Conservation (phyloP, 148 eudicot species). For the Polygonum aviculare region DNA sequence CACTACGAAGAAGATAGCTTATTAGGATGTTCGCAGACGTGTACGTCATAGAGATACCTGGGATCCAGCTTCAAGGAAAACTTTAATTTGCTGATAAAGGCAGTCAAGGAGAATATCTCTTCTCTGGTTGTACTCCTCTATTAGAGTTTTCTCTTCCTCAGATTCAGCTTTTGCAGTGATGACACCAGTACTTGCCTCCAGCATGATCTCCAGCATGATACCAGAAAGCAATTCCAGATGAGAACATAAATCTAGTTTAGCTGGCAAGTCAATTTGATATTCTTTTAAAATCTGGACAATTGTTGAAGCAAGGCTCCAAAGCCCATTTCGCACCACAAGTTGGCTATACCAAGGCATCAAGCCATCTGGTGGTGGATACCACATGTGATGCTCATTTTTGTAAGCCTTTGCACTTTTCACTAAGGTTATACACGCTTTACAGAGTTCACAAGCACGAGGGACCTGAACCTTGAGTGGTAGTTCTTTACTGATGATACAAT, state of each 20-base stretch:
- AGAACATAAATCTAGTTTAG: constrained; percentile 51
- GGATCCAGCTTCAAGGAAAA: constrained; percentile 36
- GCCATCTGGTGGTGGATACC: constrained; percentile 95
- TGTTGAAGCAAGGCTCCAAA: constrained; percentile 75
- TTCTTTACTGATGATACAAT: constrained; percentile 45
- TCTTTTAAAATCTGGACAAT: constrained; percentile 60
- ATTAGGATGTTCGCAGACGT: constrained; percentile 3
- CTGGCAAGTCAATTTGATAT: constrained; percentile 45
- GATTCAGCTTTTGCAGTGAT: constrained; percentile 77
- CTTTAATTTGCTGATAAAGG: constrained; percentile 74
- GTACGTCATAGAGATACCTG: constrained; percentile 35
- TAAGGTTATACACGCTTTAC: constrained; percentile 60
- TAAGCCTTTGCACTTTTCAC: constrained; percentile 52
- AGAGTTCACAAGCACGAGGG: constrained; percentile 79
- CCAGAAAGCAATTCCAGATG: constrained; percentile 67
- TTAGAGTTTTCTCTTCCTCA: constrained; percentile 63
- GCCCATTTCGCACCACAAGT: constrained; percentile 61
- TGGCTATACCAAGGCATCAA: constrained; percentile 85
- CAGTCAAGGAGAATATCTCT: constrained; percentile 78
- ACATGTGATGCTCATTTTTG: constrained; percentile 75
- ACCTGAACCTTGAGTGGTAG: constrained; percentile 57
- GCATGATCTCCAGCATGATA: constrained; percentile 72
- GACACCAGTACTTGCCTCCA: constrained; percentile 79
- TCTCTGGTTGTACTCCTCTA: constrained; percentile 65
- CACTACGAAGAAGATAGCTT: not conserved